Evolutionary conservation across 306 rosid species (phyloP).

Genomic region (Luffa acutangula): DNA sequence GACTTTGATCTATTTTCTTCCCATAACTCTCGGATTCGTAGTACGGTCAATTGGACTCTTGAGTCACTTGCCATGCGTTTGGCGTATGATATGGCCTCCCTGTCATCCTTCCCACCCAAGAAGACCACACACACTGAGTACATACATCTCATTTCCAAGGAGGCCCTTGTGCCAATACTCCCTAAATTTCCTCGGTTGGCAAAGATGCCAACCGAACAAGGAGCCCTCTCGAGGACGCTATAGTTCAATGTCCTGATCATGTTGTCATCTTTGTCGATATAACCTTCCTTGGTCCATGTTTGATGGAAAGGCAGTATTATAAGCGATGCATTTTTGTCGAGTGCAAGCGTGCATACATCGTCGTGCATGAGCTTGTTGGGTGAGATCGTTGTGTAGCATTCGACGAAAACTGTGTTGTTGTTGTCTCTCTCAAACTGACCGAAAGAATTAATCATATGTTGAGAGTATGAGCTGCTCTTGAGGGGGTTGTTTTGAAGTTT

Average conservation of each 20-base stretch:
- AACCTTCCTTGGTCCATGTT: slow-evolving; percentile 43
- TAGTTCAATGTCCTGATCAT: slow-evolving; percentile 28
- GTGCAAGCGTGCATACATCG: slow-evolving; percentile 53
- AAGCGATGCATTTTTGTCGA: slow-evolving; percentile 40
- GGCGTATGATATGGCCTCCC: slow-evolving; percentile 39
- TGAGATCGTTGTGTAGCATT: slow-evolving; percentile 47
- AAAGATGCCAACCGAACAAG: slow-evolving; percentile 53
- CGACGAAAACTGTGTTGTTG: slow-evolving; percentile 10
- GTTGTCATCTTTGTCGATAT: slow-evolving; percentile 31
- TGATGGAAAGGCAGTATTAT: slow-evolving; percentile 57
- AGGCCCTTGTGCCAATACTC: slow-evolving; percentile 1
- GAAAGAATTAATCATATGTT: slow-evolving; percentile 28
- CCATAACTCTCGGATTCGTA: background rate
- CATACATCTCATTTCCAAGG: background rate
- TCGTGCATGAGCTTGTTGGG: slow-evolving; percentile 55
- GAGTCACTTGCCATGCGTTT: slow-evolving; percentile 32
- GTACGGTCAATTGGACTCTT: slow-evolving; percentile 18
- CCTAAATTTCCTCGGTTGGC: slow-evolving; percentile 31
- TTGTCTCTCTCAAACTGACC: slow-evolving; percentile 22
- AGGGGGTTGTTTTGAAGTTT: slow-evolving; percentile 19
- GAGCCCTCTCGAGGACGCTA: slow-evolving; percentile 44
- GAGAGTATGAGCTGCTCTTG: slow-evolving; percentile 7
- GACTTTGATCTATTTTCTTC: background rate
- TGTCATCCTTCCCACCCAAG: slow-evolving; percentile 62
- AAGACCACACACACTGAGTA: slow-evolving; percentile 36